A percentile compares a stretch with the other conserved stretches of the same genome.
These are phyloP conservation scores for Salix udensis DNA, from an alignment of 345 rosid genomes.

Conservation along the genomic window DNA sequence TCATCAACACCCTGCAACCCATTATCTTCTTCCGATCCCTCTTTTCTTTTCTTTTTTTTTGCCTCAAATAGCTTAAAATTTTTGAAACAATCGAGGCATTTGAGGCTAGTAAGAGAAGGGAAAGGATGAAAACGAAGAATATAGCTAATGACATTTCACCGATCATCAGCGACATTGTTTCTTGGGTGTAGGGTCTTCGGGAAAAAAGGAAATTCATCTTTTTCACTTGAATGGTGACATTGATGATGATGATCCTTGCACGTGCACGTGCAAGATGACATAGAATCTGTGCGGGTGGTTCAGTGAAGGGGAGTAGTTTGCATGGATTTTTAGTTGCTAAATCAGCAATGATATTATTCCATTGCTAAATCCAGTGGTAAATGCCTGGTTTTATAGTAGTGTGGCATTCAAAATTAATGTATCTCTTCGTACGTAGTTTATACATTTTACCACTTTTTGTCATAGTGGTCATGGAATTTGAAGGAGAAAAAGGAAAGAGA, in stretches of 20 bases:
- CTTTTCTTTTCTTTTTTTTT: too few species aligned
- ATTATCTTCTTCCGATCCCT: too few species aligned
- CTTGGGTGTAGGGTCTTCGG: conserved; percentile 10
- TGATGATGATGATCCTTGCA: neutral
- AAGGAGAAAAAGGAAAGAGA: too few species aligned
- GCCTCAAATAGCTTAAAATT: neutral
- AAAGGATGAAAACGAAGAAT: conserved; percentile 13
- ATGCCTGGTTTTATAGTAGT: too few species aligned
- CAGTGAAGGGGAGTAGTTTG: neutral
- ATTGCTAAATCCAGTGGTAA: too few species aligned
- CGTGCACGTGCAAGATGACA: neutral
- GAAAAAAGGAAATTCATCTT: neutral
- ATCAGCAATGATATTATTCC: too few species aligned
- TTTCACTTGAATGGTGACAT: conserved; percentile 22
- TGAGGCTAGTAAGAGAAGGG: conserved; percentile 4
- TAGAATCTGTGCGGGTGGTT: neutral
- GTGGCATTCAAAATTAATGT: too few species aligned
- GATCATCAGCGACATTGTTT: neutral
- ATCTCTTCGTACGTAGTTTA: too few species aligned
- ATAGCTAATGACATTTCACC: conserved; percentile 23
- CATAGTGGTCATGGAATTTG: too few species aligned
- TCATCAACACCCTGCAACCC: too few species aligned
- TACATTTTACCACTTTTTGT: too few species aligned
- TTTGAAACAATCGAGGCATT: neutral
- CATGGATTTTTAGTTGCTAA: too few species aligned